A percentile compares a stretch with the other conserved stretches of the same genome.
Evolutionary conservation across 2,329 filamentous ascomycete genomes (phyloP).

Genomic region (Sporothrix euskadiensis): DNA sequence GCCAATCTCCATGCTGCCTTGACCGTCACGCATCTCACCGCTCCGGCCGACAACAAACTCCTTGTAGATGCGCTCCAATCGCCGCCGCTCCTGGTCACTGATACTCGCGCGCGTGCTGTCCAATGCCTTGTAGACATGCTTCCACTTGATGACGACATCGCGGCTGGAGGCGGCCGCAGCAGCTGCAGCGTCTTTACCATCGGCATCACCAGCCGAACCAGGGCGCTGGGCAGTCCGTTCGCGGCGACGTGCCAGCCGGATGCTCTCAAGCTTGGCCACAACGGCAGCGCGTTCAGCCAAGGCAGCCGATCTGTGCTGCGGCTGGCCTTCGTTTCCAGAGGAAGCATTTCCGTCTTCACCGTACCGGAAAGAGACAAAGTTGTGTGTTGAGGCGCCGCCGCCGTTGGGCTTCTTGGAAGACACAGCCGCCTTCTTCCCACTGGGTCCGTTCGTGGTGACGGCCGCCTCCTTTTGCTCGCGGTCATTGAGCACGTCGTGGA

Average conservation of each 20-base stretch:
- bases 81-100: constrained; percentile 69
- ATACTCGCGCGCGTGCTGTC: constrained; percentile 79
- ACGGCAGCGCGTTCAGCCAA: constrained; percentile 79
- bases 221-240: constrained; percentile 47
- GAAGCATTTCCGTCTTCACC: constrained; percentile 51
- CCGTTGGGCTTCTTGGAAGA: constrained; percentile 1
- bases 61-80: constrained; percentile 78
- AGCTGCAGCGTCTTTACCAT: constrained; percentile 19
- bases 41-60: constrained; percentile 93
- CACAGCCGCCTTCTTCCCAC: neutral
- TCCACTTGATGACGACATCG: constrained; percentile 82
- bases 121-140: constrained; percentile 77
- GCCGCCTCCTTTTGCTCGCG: constrained; percentile 42
- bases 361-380: constrained; percentile 83
- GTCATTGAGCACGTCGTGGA: constrained; percentile 83
- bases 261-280: constrained; percentile 74
- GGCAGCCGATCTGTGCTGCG: constrained; percentile 50
- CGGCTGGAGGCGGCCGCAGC: constrained; percentile 28
- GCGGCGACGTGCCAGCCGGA: constrained; percentile 70
- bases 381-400: constrained; percentile 41
- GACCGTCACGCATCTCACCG: constrained; percentile 92
- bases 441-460: constrained; percentile 36
- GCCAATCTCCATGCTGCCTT: constrained; percentile 88
- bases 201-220: constrained; percentile 30
- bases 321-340: constrained; percentile 44